Percentiles rank a stretch among this genome's conserved stretches.
These are phyloP conservation scores for Clitopilus passeckerianus DNA, from an alignment of 768 basidiomycete genomes.

Conservation along the genomic window DNA sequence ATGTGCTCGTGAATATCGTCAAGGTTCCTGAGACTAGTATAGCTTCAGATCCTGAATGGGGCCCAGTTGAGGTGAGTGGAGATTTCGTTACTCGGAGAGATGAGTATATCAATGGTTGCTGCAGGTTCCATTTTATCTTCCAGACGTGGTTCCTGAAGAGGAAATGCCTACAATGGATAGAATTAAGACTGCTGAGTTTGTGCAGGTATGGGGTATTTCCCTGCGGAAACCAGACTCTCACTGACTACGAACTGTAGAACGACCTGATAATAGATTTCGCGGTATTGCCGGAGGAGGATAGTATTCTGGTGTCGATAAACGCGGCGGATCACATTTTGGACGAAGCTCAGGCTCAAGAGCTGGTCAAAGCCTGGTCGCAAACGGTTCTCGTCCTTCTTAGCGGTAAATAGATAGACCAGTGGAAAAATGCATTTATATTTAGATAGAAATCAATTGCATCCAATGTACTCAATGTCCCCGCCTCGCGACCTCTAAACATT, in stretches of 20 bases:
- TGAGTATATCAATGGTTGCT: slow-evolving; percentile 6
- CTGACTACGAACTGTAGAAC: slow-evolving; percentile 8
- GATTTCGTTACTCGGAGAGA: too few species aligned
- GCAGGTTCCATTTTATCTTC: slow-evolving; percentile 13
- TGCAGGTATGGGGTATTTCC: slow-evolving; percentile 16
- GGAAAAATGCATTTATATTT: not conserved
- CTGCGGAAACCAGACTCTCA: not conserved
- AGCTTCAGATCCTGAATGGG: too few species aligned
- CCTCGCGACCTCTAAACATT: slow-evolving; percentile 80
- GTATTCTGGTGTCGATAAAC: slow-evolving; percentile 27
- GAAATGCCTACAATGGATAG: not conserved
- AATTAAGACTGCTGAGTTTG: not conserved
- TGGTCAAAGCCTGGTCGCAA: slow-evolving; percentile 18
- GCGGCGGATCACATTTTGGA: slow-evolving; percentile 18
- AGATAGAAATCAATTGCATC: not conserved
- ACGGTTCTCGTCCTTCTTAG: slow-evolving; percentile 9
- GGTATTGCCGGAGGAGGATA: slow-evolving; percentile 14
- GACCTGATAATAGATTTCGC: slow-evolving; percentile 27
- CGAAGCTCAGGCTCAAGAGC: slow-evolving; percentile 13
- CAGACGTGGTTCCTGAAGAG: not conserved
- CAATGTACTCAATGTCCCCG: slow-evolving; percentile 32
- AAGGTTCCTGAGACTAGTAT: slow-evolving; percentile 17
- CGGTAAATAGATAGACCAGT: not conserved
- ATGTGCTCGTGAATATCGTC: slow-evolving; percentile 40
- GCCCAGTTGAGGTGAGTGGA: too few species aligned